Conservation (phyloP, 208 protist species). For the Wallacemonas sp. region DNA sequence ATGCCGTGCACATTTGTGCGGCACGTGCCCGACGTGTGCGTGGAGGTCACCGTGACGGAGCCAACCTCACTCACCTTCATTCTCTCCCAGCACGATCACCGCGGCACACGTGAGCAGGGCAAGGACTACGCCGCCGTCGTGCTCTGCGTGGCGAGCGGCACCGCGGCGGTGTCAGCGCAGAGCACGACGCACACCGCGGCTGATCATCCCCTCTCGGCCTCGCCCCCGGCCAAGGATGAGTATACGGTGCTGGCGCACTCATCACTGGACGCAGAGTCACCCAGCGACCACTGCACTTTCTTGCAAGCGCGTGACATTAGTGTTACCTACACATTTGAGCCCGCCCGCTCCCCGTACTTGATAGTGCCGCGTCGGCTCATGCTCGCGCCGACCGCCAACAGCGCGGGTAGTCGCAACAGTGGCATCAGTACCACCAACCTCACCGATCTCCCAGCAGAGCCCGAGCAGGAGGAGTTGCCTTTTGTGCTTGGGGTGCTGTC, state of each 20-base stretch:
- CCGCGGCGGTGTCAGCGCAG: background rate
- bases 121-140: slow-evolving; percentile 55
- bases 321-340: slow-evolving; percentile 52
- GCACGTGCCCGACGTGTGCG: slow-evolving; percentile 32
- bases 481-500: slow-evolving; percentile 56
- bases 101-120: slow-evolving; percentile 29
- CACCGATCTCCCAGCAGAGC: background rate
- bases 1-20: slow-evolving; percentile 48
- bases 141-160: slow-evolving; percentile 39
- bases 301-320: slow-evolving; percentile 49
- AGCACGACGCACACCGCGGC: background rate
- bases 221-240: slow-evolving; percentile 5
- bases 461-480: slow-evolving; percentile 19
- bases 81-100: slow-evolving; percentile 53
- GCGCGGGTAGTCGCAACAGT: too few relatives aligned
- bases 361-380: slow-evolving; percentile 47
- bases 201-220: background rate
- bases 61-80: slow-evolving; percentile 40
- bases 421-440: background rate
- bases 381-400: background rate
- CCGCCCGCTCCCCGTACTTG: slow-evolving; percentile 54
- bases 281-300: slow-evolving; percentile 42
- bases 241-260: slow-evolving; percentile 36
- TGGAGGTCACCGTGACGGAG: slow-evolving; percentile 52
- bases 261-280: slow-evolving; percentile 38